These are phyloP conservation scores for Medicago ruthenica DNA, from an alignment of 306 rosid species.

Conservation along the genomic window DNA sequence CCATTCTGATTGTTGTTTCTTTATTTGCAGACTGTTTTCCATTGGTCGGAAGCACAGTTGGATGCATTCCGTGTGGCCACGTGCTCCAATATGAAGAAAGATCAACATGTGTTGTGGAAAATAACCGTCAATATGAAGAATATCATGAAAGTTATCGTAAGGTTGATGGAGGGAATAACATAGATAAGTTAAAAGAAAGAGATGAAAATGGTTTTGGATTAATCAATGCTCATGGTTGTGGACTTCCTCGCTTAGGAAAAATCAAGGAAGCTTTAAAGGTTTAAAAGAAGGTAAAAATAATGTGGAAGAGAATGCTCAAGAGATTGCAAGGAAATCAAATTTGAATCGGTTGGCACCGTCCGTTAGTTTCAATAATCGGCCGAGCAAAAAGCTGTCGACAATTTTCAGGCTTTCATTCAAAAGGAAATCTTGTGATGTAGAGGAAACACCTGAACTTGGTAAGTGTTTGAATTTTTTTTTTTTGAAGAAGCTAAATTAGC, in stretches of 20 bases:
- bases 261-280: conserved; percentile 74
- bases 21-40: conserved; percentile 71
- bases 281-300: conserved; percentile 56
- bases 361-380: conserved; percentile 63
- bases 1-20: conserved; percentile 8
- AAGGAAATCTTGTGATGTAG: conserved; percentile 76
- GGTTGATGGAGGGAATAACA: conserved; percentile 65
- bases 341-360: conserved; percentile 56
- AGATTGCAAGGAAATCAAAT: conserved; percentile 45
- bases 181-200: conserved; percentile 45
- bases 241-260: conserved; percentile 55
- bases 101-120: conserved; percentile 67
- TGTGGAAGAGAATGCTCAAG: conserved; percentile 58
- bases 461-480: conserved; percentile 48
- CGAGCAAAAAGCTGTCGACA: conserved; percentile 60
- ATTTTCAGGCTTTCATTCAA: conserved; percentile 85
- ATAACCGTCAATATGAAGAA: conserved; percentile 69
- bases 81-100: conserved; percentile 87
- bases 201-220: conserved; percentile 3
- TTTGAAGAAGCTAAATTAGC: too few species aligned
- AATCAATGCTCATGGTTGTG: conserved; percentile 44
- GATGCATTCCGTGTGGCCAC: conserved; percentile 64
- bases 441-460: conserved; percentile 67
- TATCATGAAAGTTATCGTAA: conserved; percentile 69
- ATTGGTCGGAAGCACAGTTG: conserved; percentile 49